Base-by-base conservation (phyloP, 768 basidiomycete genomes). In the Calvatia gigantea region DNA sequence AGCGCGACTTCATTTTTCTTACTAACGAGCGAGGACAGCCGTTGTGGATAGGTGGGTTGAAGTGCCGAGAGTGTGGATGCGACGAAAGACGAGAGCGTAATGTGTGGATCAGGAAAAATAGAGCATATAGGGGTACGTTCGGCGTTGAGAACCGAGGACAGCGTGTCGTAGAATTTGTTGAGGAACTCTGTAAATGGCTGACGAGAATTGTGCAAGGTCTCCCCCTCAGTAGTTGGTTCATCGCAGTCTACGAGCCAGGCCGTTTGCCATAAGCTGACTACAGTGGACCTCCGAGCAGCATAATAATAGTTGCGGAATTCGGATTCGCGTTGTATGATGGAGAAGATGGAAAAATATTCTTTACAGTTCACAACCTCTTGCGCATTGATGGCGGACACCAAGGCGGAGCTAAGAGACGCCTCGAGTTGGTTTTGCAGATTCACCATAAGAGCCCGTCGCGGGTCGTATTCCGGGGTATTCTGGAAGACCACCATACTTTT, bases 221-320 rank as follows among this genome's bases (percentile, higher is more conserved):
- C 58, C 47, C 12, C 27, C 60, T 33, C 64, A 46, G 6, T 67
- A 32, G 5, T 60, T 28, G 15, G 67, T 6, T 48, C 46, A n/a
- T 52, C 54, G 23, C 76, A 78, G 59, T 87, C 85, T 1, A 69
- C 64, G 31, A 94, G 70, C 0, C 66, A 65, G 1, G 80, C 81
- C 25, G 73, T 73, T 61, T 83, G 79, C 96, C 96, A 98, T 56
- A 78, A 63, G 14, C 82, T 72, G 38, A 91, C 75, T 12, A 96
- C 69, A 14, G 74, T 62, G 12, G 80, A 76, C 54, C 93, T 77
- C 27, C 92, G 78, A 8, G 91, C 87, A 11, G 91, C 91, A 70
- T 93, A 91, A 73, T 98, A 99, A 67, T 97, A 98, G 64, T 89
- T 89, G 57, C 91, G 80, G 68, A 96, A 99, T 67, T 98, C 97